Conservation (phyloP, 2,329 filamentous ascomycete genomes). For the Didymella exigua region DNA sequence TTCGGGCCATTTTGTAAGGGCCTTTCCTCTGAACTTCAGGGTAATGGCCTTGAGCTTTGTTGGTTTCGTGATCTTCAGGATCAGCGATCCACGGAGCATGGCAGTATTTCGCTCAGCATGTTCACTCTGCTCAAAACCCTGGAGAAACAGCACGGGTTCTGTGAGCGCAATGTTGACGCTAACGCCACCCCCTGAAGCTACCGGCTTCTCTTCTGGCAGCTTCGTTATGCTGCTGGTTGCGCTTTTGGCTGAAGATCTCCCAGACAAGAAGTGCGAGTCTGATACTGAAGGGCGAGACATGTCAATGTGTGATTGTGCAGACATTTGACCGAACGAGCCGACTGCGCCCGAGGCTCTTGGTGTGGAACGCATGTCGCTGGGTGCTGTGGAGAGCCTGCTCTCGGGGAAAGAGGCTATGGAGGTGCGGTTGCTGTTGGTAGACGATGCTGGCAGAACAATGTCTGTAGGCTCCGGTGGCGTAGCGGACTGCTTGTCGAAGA, state of each 20-base stretch:
- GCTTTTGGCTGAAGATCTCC: conserved; percentile 42
- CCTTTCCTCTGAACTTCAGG: conserved; percentile 82
- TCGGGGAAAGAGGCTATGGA: conserved; percentile 38
- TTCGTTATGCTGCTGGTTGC: conserved; percentile 40
- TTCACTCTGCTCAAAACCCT: conserved; percentile 76
- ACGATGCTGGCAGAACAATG: conserved; percentile 31
- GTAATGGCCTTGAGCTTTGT: conserved; percentile 92
- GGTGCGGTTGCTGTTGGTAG: conserved; percentile 38
- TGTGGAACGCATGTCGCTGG: conserved; percentile 48
- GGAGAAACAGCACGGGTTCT: conserved; percentile 80
- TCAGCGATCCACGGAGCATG: conserved; percentile 82
- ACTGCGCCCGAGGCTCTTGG: conserved; percentile 45
- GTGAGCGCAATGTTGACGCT: conserved; percentile 75
- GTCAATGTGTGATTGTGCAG: conserved; percentile 42
- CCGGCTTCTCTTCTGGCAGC: conserved; percentile 65
- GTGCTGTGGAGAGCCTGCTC: conserved; percentile 31
- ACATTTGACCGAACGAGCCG: conserved; percentile 15
- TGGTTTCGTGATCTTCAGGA: conserved; percentile 82
- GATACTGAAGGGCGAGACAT: conserved; percentile 49
- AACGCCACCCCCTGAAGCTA: conserved; percentile 79
- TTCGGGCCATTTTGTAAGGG: conserved; percentile 94
- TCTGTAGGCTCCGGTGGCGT: conserved; percentile 29
- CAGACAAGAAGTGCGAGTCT: conserved; percentile 49
- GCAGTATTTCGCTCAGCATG: conserved; percentile 71
- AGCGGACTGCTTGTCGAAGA: conserved; percentile 49